Evolutionary conservation across 176 grass and related monocot species (phyloP).

Genomic region (Rhynchospora pubera): DNA sequence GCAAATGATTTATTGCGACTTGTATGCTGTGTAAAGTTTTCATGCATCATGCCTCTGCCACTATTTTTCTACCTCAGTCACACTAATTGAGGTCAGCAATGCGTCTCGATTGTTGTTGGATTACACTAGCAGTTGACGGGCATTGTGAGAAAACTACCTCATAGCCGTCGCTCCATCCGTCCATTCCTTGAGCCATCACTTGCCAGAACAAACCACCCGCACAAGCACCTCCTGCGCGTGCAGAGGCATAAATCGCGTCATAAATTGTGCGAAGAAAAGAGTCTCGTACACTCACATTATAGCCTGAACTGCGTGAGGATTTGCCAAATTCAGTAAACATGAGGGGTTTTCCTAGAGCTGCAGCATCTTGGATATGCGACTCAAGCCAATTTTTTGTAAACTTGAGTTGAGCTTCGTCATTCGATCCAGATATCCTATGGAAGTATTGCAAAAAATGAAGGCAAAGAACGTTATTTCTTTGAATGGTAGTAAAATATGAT

Average conservation of each 20-base stretch:
- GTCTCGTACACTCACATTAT: slow-evolving; percentile 38
- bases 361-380: slow-evolving; percentile 40
- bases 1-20: not conserved
- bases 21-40: not conserved
- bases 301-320: slow-evolving; percentile 34
- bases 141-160: slow-evolving; percentile 41
- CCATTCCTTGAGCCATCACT: slow-evolving; percentile 64
- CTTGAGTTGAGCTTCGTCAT: slow-evolving; percentile 31
- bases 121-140: slow-evolving; percentile 38
- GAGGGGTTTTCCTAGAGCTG: slow-evolving; percentile 50
- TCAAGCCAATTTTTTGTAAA: slow-evolving; percentile 64
- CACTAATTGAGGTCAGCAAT: slow-evolving; percentile 15
- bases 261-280: slow-evolving; percentile 43
- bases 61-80: not conserved
- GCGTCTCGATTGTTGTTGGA: slow-evolving; percentile 35
- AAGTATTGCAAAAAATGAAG: not conserved
- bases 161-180: slow-evolving; percentile 55
- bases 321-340: slow-evolving; percentile 67
- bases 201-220: slow-evolving; percentile 70
- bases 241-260: slow-evolving; percentile 40
- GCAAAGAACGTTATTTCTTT: not conserved
- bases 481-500: not conserved
- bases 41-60: not conserved
- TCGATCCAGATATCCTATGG: slow-evolving; percentile 37
- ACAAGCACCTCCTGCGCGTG: slow-evolving; percentile 31